phyloP scores from a whole-genome alignment of 805 yeast genomes.

The Candida alai region DNA sequence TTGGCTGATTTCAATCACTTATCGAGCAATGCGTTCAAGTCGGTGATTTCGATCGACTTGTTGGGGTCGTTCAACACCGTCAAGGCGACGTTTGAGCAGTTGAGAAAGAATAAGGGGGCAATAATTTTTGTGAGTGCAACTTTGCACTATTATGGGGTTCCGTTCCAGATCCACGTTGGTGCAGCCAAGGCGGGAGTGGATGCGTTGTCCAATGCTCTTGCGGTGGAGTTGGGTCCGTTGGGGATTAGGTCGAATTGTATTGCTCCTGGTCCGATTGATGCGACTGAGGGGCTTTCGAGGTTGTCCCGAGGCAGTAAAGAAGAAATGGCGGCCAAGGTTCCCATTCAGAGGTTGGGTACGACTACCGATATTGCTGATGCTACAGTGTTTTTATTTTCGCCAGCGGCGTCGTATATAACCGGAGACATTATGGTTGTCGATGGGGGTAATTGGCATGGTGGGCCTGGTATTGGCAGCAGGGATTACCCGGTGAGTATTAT shows the following conservation, averaged over 20 bases:
- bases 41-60: constrained; percentile 37
- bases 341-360: constrained; percentile 64
- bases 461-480: constrained; percentile 22
- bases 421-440: constrained; percentile 85
- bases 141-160: constrained; percentile 42
- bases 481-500: constrained; percentile 30
- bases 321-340: constrained; percentile 39
- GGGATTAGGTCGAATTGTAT: constrained; percentile 80
- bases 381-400: constrained; percentile 77
- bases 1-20: constrained; percentile 41
- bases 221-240: constrained; percentile 87
- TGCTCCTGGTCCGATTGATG: constrained; percentile 87
- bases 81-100: constrained; percentile 36
- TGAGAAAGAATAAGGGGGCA: constrained; percentile 39
- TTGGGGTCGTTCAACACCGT: constrained; percentile 41
- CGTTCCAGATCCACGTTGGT: constrained; percentile 76
- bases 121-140: constrained; percentile 45
- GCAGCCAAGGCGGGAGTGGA: constrained; percentile 98
- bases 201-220: constrained; percentile 75
- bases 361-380: constrained; percentile 81
- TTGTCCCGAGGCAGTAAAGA: constrained; percentile 30
- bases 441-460: constrained; percentile 86
- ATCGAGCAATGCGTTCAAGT: constrained; percentile 38
- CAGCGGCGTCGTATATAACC: constrained; percentile 70
- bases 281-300: constrained; percentile 79